Base-by-base conservation (phyloP, 176 grass and related monocot species). In the Poa pratensis region DNA sequence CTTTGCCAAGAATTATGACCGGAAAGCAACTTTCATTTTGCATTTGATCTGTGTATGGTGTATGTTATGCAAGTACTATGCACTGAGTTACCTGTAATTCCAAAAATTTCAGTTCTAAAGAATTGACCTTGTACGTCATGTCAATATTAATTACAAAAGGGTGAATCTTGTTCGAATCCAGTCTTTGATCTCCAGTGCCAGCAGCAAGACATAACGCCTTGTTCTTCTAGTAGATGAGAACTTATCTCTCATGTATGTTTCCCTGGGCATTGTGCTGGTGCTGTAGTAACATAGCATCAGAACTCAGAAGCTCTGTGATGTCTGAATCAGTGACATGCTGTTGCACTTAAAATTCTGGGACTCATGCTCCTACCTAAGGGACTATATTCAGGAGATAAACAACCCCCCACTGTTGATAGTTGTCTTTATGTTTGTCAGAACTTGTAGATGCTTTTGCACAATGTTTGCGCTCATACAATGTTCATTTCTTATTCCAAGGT, bases 41-140 rank as follows among this genome's bases (percentile, higher is more conserved):
- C 28, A 83, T 83, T 87, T 87, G 20, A 59, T 90, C 67, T 4
- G 4, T 90, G 58, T 75, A 87, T 80, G 74, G 64, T 86, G 73
- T 78, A 54, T 90, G 55, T 2, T 34, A 54, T 83, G 83, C 48
- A 90, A 35, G 0, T 51, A 17, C 7, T 74, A 74, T 87, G 83
- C 67, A 90, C 15, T 20, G 37, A 13, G 20, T 48, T 68, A 49
- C 17, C 6, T 49, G 61, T 20, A 13, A 48, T 68, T 87, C 24
- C 66, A 43, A 26, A 74, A 24, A 0, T 23, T 42, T 68, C 70
- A 57, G 12, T 19, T 66, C 0, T 27, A 48, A 49, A 58, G 0
- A 87, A 83, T 28, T 1, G 37, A 67, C 7, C 86, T 19, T 87
- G 8, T 68, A 83, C 59, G 79, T 68, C 58, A 52, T 50, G 43